Base-by-base conservation (phyloP, 73 alveolate genomes). In the Durusdinium trenchii region DNA sequence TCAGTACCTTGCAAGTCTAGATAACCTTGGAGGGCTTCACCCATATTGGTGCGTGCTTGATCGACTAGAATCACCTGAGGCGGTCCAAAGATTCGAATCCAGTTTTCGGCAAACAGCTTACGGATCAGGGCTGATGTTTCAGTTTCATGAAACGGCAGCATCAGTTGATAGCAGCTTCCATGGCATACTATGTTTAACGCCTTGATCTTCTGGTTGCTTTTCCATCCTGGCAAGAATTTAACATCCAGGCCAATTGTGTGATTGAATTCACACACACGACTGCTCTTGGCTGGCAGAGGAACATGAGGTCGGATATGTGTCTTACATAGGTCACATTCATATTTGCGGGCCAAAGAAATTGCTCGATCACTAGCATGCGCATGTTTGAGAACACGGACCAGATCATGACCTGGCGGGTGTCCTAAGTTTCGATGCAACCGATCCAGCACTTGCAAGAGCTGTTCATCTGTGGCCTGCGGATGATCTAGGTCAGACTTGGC, bases 211-310 rank as follows among this genome's bases (percentile, higher is more conserved):
- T 81, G 69, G 23, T 36, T 52, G 9, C 67, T 28, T 45, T 46
- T 28, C 91, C 91, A 81, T 6, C 91, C 67, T 3, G 91, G 91
- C 2, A 81, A 64, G 32, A 42, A 46, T 40, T 81, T 81, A 28
- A 81, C 67, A 52, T 81, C 48, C 26, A 81, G 32, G 7, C 91
- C 91, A 35, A 81, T 35, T 52, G 43, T 30, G 1, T 43, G 67
- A 45, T 35, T 47, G 20, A 81, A 81, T 64, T 47, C 91, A 7
- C 28, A 20, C 3, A 16, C 30, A 0, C 91, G 91, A 20, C 20
- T 3, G 18, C 32, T 81, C 20, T 46, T 26, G 67, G 69, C 64
- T 3, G 69, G 91, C 36, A 47, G 60, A 23, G 91, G 69, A 20
- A 40, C 64, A 20, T 48, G 45, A 28, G 91, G 87, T 3, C 54